phyloP scores from a whole-genome alignment of 371 early-diverging fungal species.

The Dichotomocladium elegans region DNA sequence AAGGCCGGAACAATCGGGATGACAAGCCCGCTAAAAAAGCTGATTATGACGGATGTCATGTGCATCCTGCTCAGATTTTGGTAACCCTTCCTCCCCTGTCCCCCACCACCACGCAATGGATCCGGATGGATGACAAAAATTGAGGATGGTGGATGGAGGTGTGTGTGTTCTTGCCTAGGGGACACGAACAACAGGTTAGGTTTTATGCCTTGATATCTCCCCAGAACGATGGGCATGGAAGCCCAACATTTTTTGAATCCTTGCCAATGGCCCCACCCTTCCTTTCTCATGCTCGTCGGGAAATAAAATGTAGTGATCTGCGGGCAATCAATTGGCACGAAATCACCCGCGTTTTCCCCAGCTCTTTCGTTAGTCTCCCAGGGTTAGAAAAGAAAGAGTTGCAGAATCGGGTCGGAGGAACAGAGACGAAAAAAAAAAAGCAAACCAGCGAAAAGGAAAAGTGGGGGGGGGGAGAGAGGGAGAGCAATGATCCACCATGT shows the following conservation, averaged over 20 bases:
- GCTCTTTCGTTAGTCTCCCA: slow-evolving; percentile 5
- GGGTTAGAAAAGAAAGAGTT: background rate
- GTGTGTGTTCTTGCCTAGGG: background rate
- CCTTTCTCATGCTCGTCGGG: background rate
- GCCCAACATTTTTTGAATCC: background rate
- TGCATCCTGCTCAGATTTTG: too few relatives aligned
- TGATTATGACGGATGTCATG: background rate
- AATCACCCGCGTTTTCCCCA: slow-evolving; percentile 8
- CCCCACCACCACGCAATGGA: too few relatives aligned
- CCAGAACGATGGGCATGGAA: background rate
- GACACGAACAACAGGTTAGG: background rate
- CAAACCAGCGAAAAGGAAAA: background rate
- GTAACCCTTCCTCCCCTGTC: too few relatives aligned
- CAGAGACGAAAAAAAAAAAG: background rate
- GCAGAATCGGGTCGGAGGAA: background rate
- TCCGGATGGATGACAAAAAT: background rate
- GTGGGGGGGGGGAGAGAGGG: background rate
- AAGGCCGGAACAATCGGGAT: background rate
- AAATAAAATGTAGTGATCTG: background rate
- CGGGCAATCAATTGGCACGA: slow-evolving; percentile 9
- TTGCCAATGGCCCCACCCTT: background rate
- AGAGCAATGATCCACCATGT: too few relatives aligned
- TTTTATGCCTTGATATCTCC: background rate
- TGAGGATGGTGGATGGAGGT: background rate
- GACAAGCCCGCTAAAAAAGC: background rate